Base-by-base conservation (phyloP, 495 filamentous ascomycete species). In the Hyphodiscus hymeniophilus region DNA sequence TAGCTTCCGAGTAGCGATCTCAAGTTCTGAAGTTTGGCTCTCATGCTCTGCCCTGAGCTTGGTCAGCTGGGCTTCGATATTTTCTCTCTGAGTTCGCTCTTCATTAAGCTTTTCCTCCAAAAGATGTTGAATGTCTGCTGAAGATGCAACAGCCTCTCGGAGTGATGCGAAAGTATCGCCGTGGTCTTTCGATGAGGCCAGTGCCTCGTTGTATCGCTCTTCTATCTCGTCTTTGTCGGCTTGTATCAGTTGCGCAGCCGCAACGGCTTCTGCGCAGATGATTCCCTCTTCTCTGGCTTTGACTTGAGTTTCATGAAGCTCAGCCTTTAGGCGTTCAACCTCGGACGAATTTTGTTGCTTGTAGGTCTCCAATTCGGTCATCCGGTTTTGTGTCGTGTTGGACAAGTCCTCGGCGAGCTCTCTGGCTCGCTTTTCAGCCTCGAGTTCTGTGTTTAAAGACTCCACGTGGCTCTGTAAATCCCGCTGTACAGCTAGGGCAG, bases 381-480 rank as follows among this genome's bases (percentile, higher is more conserved):
- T 79, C 20, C 91, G 79, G 64, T 80, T 85, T 54, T 95, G 79
- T 15, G 89, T 84, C 16, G 87, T 85, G 44, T 83, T 82, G 8
- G 84, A 77, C 1, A 85, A 91, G 46, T 95, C 91, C 56, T 99
- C 92, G 0, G 92, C 89, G 4, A 95, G 67, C 59, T 87, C 81
- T 24, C 87, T 75, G 3, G 84, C 81, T 44, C 78, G 84, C 56
- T 73, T 85, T 60, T 99, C 94, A 7, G 86, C 79, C 23, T 87
- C 76, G 10, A 95, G 66, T 35, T 96, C 89, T 12, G 67, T 63
- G 5, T 66, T 73, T 49, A 90, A 56, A 35, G 76, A 66, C 16
- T 90, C 81, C 13, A 94, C 55, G 47, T 79, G 81, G 24, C 75
- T 69, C 48, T 82, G 82, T 12, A 95, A 69, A 42, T 92, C 87